These are phyloP conservation scores for Tuber borchii DNA, from an alignment of 495 filamentous ascomycete genomes.

Conservation along the genomic window DNA sequence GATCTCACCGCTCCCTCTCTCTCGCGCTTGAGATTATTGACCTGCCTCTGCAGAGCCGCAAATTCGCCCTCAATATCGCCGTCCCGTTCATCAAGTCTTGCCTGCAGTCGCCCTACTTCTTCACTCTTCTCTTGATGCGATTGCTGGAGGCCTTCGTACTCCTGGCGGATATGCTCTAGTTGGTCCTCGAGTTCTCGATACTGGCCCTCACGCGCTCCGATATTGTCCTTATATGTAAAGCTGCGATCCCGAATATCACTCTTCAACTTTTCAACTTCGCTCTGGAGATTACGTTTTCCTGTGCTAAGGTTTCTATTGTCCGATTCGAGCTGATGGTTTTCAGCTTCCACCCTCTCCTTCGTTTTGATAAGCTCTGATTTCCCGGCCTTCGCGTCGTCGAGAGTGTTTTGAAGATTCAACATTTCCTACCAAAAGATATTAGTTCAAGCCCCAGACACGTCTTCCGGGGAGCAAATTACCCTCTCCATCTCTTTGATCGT, in stretches of 20 bases:
- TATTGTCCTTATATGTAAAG: conserved; percentile 66
- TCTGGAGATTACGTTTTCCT: conserved; percentile 32
- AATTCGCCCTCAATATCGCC: conserved; percentile 41
- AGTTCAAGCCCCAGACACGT: neutral
- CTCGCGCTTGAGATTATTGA: conserved; percentile 31
- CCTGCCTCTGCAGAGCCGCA: conserved; percentile 24
- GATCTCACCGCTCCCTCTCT: conserved; percentile 30
- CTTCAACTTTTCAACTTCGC: conserved; percentile 51
- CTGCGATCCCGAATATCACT: conserved; percentile 76
- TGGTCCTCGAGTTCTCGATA: conserved; percentile 59
- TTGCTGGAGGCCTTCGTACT: conserved; percentile 50
- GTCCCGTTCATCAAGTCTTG: conserved; percentile 41
- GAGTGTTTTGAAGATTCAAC: conserved; percentile 27
- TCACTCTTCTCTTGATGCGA: conserved; percentile 51
- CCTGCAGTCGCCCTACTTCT: conserved; percentile 46
- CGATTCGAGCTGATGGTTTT: conserved; percentile 43
- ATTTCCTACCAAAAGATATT: conserved; percentile 2
- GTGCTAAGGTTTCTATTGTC: conserved; percentile 41
- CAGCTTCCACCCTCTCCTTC: conserved; percentile 34
- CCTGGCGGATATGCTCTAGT: conserved; percentile 54
- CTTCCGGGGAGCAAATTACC: conserved; percentile 12
- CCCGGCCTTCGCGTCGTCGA: conserved; percentile 30
- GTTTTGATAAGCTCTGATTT: conserved; percentile 26
- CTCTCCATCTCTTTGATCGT: conserved; percentile 37
- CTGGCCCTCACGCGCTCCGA: conserved; percentile 68